phyloP scores from a whole-genome alignment of 495 filamentous ascomycete species.

The Cladorrhinum samala region DNA sequence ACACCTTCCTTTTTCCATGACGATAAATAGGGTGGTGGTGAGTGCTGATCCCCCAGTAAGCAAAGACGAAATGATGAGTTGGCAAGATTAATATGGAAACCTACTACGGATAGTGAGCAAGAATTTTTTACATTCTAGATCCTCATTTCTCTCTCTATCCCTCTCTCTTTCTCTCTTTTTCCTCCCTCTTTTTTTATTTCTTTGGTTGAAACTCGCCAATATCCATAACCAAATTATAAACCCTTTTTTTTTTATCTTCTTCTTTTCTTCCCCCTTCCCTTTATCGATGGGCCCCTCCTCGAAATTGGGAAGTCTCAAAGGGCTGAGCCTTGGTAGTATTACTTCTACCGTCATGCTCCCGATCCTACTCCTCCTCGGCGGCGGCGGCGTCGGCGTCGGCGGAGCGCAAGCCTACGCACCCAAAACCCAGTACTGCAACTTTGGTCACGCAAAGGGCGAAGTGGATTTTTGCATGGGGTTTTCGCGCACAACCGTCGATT shows the following conservation, averaged over 20 bases:
- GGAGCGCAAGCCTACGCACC: neutral
- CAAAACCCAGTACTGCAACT: slow-evolving; percentile 25
- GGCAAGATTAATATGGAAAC: no score
- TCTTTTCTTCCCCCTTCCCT: neutral
- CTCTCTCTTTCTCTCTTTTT: neutral
- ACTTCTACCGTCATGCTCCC: no score
- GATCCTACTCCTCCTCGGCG: slow-evolving; percentile 1
- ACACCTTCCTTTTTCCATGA: neutral
- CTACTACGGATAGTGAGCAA: no score
- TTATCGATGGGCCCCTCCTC: neutral
- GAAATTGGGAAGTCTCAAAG: no score
- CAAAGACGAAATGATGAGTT: no score
- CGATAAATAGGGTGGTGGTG: no score
- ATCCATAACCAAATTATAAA: neutral
- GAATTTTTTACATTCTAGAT: no score
- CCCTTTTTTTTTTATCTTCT: neutral
- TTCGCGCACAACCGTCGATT: slow-evolving; percentile 14
- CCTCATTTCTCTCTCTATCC: no score
- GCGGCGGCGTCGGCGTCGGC: neutral
- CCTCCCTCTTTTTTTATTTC: neutral
- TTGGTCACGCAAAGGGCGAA: slow-evolving; percentile 10
- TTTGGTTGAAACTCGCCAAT: neutral
- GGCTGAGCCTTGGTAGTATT: no score
- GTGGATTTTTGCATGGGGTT: slow-evolving; percentile 26
- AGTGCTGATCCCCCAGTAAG: no score